A percentile compares a stretch with the other conserved stretches of the same genome.
phyloP scores from a whole-genome alignment of 164 flowering plant genomes.

The Pachysandra terminalis region DNA sequence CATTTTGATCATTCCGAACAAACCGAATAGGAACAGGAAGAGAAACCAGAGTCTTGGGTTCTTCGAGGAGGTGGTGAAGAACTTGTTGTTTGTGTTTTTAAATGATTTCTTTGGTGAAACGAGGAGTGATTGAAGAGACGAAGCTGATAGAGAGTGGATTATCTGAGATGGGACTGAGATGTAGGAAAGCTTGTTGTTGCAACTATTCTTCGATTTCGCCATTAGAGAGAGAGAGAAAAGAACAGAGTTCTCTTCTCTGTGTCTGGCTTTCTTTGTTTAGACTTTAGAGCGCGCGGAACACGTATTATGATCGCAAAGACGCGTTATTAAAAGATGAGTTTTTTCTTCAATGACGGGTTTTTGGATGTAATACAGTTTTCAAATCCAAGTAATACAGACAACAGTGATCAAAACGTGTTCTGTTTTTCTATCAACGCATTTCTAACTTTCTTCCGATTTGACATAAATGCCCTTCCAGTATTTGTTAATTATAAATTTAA shows the following conservation, averaged over 20 bases:
- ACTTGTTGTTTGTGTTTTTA: conserved; percentile 8
- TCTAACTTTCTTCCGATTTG: too few relatives aligned
- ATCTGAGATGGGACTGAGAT: conserved; percentile 53
- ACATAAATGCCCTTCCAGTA: too few relatives aligned
- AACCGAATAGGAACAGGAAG: conserved; percentile 39
- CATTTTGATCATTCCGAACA: conserved; percentile 49
- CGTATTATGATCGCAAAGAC: too few relatives aligned
- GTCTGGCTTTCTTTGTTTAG: too few relatives aligned
- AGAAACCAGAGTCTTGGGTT: conserved; percentile 42
- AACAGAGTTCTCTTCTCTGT: not conserved
- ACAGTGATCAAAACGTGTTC: too few relatives aligned
- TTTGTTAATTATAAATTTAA: too few relatives aligned
- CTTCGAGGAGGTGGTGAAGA: conserved; percentile 17
- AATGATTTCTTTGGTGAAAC: conserved; percentile 37
- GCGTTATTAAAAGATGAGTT: too few relatives aligned
- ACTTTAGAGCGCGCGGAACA: too few relatives aligned
- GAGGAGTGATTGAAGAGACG: conserved; percentile 42
- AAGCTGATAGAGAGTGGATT: conserved; percentile 38
- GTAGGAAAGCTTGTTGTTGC: conserved; percentile 35
- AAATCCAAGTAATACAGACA: too few relatives aligned
- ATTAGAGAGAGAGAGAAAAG: conserved; percentile 27
- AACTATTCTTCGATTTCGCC: conserved; percentile 38
- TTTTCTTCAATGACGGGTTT: too few relatives aligned
- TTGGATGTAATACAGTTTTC: too few relatives aligned
- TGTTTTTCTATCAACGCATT: too few relatives aligned